phyloP scores from a whole-genome alignment of 73 alveolate species.

The Symbiodinium natans region DNA sequence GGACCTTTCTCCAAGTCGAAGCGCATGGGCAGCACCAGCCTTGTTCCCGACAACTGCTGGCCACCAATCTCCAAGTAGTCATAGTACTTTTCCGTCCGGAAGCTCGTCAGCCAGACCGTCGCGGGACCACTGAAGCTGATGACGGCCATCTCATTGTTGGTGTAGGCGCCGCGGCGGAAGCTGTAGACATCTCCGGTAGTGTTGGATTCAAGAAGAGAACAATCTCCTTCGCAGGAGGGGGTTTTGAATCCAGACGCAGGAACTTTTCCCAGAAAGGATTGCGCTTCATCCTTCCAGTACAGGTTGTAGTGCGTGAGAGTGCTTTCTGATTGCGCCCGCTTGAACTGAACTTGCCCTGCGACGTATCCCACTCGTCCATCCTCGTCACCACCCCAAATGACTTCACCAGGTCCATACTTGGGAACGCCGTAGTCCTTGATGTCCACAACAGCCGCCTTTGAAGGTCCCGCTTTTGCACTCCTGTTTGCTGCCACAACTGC shows the following conservation, averaged over 20 bases:
- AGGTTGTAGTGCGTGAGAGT: slow-evolving; percentile 69
- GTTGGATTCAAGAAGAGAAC: slow-evolving; percentile 14
- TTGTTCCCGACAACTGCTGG: slow-evolving; percentile 47
- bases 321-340: slow-evolving; percentile 31
- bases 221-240: slow-evolving; percentile 55
- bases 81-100: slow-evolving; percentile 84
- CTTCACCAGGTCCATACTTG: slow-evolving; percentile 24
- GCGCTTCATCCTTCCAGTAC: background rate
- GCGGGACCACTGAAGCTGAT: slow-evolving; percentile 78
- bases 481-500: slow-evolving; percentile 72
- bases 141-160: slow-evolving; percentile 60
- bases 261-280: background rate
- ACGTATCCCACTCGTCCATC: slow-evolving; percentile 52
- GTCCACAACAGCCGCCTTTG: slow-evolving; percentile 21
- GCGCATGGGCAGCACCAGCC: slow-evolving; percentile 46
- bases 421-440: slow-evolving; percentile 48
- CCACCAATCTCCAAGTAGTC: slow-evolving; percentile 75
- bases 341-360: slow-evolving; percentile 30
- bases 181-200: slow-evolving; percentile 13
- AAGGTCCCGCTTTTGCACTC: slow-evolving; percentile 29
- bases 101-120: slow-evolving; percentile 16
- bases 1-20: slow-evolving; percentile 43
- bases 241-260: slow-evolving; percentile 45
- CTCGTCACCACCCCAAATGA: slow-evolving; percentile 29
- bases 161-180: slow-evolving; percentile 35